Evolutionary conservation across 768 basidiomycete genomes (phyloP).

Genomic region (Tylopilus plumbeoviolaceoides): DNA sequence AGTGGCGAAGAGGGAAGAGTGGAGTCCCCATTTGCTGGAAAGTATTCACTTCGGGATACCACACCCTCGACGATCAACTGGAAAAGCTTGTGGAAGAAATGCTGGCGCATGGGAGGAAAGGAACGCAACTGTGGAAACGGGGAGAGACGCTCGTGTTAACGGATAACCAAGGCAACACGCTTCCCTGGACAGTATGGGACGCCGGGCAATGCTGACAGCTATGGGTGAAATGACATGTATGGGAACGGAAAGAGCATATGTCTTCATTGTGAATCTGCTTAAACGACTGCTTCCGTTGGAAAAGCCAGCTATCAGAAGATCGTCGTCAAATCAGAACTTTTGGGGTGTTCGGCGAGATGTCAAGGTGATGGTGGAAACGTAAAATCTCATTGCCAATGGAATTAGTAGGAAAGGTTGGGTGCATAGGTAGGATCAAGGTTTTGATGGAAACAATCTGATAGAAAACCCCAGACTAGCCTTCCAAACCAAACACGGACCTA

Average conservation of each 20-base stretch:
- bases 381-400: no score
- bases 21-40: background rate
- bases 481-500: background rate
- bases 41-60: slow-evolving; percentile 10
- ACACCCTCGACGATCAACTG: slow-evolving; percentile 10
- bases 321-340: no score
- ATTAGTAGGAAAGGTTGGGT: no score
- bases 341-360: no score
- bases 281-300: no score
- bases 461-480: background rate
- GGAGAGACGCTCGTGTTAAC: slow-evolving; percentile 3
- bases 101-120: background rate
- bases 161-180: background rate
- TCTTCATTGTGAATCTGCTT: background rate
- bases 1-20: background rate
- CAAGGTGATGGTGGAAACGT: no score
- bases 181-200: slow-evolving; percentile 19
- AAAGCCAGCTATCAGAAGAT: no score
- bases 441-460: background rate
- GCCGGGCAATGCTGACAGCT: slow-evolving; percentile 2
- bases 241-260: background rate
- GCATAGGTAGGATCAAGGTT: background rate
- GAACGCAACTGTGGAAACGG: slow-evolving; percentile 3
- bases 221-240: background rate
- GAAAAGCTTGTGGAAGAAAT: background rate